Evolutionary conservation across 805 yeast genomes (phyloP), one percentile per base, ranked within the genome.

Genomic region (Candida odintsovae): DNA sequence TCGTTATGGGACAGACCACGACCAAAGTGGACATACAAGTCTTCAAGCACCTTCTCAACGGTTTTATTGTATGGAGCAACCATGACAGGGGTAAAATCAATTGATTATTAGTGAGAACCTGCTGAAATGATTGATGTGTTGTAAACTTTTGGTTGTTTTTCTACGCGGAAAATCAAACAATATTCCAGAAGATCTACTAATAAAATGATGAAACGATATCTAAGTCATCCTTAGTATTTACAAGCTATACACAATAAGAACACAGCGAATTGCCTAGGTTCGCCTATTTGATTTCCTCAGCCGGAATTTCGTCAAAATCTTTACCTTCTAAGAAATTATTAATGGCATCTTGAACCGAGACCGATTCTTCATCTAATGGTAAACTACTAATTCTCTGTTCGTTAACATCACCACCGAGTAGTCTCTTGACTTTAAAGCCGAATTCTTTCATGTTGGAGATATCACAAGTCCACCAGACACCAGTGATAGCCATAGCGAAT

Each of bases 381-480:
- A 65, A 48, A 37, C 63, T 59, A 62, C 58, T 77, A 54, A 66
- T 47, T 23, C 69, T 71, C 46, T 67, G 65, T 48, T 80, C 78
- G 25, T 76, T 78, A 44, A 77, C 77, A 43, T 78, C 80, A 11
- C 94, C 95, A 37, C 95, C 94, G 56, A 86, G 65, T 43, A 69
- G 58, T 10, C 70, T 63, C 63, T 81, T 83, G 80, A 86, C 77
- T 58, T 75, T 75, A 68, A 71, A 70, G 2, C 90, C 83, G 62
- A 89, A 86, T 60, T 89, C 96, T 46, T 73, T 70, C 41, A 83
- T 70, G 25, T 69, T 72, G 8, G 86, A 76, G 11, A 89, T 83
- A 58, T 89, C 95, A 65, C 76, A 72, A 37, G 81, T 71, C 96
- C 96, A 90, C 57, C 88, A 82, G 3, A 80, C 71, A 2, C 95